Conservation (phyloP, 768 basidiomycete genomes). For the Boletus rubropictus region DNA sequence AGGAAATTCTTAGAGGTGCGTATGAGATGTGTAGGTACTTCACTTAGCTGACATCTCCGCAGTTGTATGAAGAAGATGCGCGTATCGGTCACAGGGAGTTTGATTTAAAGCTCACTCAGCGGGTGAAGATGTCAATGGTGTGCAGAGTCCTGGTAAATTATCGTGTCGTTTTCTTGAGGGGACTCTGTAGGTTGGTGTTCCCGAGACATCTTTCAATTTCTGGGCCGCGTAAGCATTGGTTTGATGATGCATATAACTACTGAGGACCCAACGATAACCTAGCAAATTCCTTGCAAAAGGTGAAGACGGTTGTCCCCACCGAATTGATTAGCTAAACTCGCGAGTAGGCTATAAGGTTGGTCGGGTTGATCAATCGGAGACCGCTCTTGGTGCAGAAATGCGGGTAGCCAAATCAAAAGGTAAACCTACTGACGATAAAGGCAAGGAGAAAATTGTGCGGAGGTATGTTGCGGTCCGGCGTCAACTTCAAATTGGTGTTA, state of each 20-base stretch:
- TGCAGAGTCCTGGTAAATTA: constrained; percentile 8
- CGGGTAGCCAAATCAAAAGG: constrained; percentile 63
- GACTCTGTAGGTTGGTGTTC: constrained; percentile 78
- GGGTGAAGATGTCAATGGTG: constrained; percentile 99
- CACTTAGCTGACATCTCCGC: not conserved
- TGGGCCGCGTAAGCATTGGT: constrained; percentile 71
- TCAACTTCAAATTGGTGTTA: not conserved
- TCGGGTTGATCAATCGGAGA: constrained; percentile 94
- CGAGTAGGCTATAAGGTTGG: constrained; percentile 83
- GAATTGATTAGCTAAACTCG: not conserved
- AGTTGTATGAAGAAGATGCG: constrained; percentile 95
- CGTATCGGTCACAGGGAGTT: constrained; percentile 90
- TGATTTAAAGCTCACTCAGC: constrained; percentile 83
- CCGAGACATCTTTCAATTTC: constrained; percentile 88
- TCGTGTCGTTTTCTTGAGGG: not conserved
- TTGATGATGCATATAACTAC: not conserved
- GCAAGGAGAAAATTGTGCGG: constrained; percentile 83
- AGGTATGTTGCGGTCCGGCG: constrained; percentile 38
- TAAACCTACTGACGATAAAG: constrained; percentile 44
- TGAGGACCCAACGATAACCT: constrained; percentile 1
- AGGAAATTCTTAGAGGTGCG: constrained; percentile 78
- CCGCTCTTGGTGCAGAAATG: constrained; percentile 96
- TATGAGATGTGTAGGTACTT: not conserved
- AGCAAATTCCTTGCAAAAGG: constrained; percentile 78
- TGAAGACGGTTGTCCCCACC: not conserved